These are phyloP conservation scores for Dactylellina leptospora DNA, from an alignment of 2,329 filamentous ascomycete species.

Conservation along the genomic window DNA sequence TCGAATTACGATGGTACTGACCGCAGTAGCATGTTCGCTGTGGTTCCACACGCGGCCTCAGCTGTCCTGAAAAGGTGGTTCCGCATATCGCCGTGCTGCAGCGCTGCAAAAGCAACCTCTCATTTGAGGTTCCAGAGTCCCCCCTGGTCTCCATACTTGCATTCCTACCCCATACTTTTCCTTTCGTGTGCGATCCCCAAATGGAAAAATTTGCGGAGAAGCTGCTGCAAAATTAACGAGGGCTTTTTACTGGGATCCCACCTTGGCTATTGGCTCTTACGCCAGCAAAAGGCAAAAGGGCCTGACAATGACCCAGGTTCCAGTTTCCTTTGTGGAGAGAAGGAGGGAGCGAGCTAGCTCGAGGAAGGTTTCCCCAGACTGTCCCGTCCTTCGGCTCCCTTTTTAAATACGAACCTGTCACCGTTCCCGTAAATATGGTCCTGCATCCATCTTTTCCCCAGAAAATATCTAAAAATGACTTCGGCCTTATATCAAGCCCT, in stretches of 20 bases:
- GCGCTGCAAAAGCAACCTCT: conserved; percentile 33
- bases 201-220: conserved; percentile 52
- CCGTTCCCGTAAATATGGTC: conserved; percentile 23
- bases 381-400: conserved; percentile 51
- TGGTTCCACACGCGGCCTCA: conserved; percentile 25
- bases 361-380: conserved; percentile 40
- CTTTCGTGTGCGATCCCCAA: conserved; percentile 47
- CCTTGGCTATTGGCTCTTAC: conserved; percentile 2
- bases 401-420: conserved; percentile 53
- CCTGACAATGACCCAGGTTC: conserved; percentile 36
- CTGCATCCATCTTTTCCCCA: conserved; percentile 52
- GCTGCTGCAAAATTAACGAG: conserved; percentile 42
- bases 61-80: conserved; percentile 17
- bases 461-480: conserved; percentile 51
- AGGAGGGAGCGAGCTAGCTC: conserved; percentile 9
- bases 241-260: conserved; percentile 28
- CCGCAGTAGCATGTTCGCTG: too few species aligned
- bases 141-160: conserved; percentile 38
- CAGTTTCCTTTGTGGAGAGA: conserved; percentile 43
- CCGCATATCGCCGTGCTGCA: conserved; percentile 52
- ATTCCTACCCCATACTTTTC: conserved; percentile 53
- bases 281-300: conserved; percentile 1
- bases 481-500: conserved; percentile 30
- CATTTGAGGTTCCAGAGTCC: conserved; percentile 19
- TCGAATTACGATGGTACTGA: not conserved